phyloP scores from a whole-genome alignment of 2,329 filamentous ascomycete genomes.

The Penicillium sp. region DNA sequence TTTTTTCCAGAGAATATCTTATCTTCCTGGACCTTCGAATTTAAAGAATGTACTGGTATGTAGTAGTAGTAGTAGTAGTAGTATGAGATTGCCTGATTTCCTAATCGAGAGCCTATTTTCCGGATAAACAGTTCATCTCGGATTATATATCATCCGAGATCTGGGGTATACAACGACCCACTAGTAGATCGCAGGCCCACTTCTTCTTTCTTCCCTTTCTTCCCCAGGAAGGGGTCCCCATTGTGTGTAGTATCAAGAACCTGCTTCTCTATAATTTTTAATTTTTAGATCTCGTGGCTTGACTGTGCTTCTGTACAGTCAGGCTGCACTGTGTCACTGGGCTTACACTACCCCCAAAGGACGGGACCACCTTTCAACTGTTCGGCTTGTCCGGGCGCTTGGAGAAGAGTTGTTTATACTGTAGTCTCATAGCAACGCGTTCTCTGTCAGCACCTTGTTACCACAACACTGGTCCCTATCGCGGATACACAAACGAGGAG shows the following conservation, averaged over 20 bases:
- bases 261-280: not conserved
- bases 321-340: not conserved
- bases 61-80: too few relatives aligned
- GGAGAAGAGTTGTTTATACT: not conserved
- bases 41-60: too few relatives aligned
- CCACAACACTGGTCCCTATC: too few relatives aligned
- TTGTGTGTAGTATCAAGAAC: too few relatives aligned
- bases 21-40: too few relatives aligned
- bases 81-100: too few relatives aligned
- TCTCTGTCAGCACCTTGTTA: too few relatives aligned
- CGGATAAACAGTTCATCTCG: not conserved
- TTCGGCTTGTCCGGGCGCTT: not conserved
- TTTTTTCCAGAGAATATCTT: too few relatives aligned
- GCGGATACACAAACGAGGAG: too few relatives aligned
- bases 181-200: not conserved
- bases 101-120: too few relatives aligned
- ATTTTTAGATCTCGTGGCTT: not conserved
- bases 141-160: not conserved
- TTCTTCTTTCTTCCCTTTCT: not conserved
- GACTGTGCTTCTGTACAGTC: not conserved
- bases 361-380: not conserved
- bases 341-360: not conserved
- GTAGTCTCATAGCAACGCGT: not conserved
- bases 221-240: too few relatives aligned
- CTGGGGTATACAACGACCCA: not conserved